Evolutionary conservation across 768 basidiomycete species (phyloP), one percentile per base, ranked within the genome.

Genomic region (Tephrocybe sp.): DNA sequence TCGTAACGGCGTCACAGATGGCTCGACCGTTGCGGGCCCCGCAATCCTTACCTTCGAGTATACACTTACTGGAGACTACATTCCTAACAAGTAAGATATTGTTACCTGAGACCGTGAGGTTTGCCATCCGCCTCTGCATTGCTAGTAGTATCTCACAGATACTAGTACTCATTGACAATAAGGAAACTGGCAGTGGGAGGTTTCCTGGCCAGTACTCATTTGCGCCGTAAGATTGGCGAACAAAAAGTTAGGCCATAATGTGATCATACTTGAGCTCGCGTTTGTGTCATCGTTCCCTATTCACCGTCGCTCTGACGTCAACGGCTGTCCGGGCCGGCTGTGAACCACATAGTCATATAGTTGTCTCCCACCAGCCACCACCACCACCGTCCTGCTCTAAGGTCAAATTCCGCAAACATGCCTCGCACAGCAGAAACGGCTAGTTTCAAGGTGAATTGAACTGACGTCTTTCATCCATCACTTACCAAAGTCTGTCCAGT

Each of bases 391-490:
- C 18, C 4, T 29, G n/a, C 47, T 64, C 50, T 50, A 29, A 29
- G 11, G 27, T 5, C 60, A 10, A 49, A 65, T 30, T 64, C 15
- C 62, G 72, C 50, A 30, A 86, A n/a, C n/a, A n/a, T 86, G 85
- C 79, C 84, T 59, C 79, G 82, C 56, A 73, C 78, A 36, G 61
- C 79, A 61, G 84, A 83, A 59, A 86, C 84, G 7, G 76, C 82
- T 1, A 78, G 79, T 57, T 86, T 82, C 70, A 55, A 51, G 27
- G 54, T 52, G 45, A 29, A 13, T 11, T 16, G 15, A 2, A 16
- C 13, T 3, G 21, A 16, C 21, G 6, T 3, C n/a, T 37, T 3
- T 9, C 21, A 10, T 31, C 4, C 1, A 3, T 12, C 1, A 2
- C 13, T 15, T 16, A 1, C 22, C 1, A 25, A 7, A 3, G 36